Evolutionary conservation across 2,329 filamentous ascomycete genomes (phyloP), one percentile per base, ranked within the genome.

Genomic region (Xylariales sp.): DNA sequence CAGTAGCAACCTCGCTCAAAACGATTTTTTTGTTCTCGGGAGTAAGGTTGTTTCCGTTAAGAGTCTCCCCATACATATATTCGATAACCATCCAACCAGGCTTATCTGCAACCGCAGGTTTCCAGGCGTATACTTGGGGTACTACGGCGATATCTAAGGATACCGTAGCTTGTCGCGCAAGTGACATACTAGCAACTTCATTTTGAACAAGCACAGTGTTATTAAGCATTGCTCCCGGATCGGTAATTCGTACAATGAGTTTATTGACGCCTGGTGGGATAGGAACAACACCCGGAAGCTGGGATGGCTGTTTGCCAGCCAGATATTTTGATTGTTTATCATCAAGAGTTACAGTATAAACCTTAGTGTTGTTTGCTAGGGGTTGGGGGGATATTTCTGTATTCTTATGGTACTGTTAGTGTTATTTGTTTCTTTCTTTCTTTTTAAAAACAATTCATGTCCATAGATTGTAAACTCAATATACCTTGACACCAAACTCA

Each of bases 161-260:
- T 0, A 27, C 16, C 1, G 20, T 16, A 1, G 34, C 24, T 2
- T 19, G 17, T 13, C 34, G 11, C 15, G 18, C 18, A 5, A 37
- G 34, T 6, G 16, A 13, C 24, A 37, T 37, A 8, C n/a, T 15
- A 6, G 34, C 34, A 4, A 37, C 34, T 25, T 37, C 34, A 18
- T 29, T 37, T 18, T 37, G 15, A 5, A 25, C 16, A 4, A 19
- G 11, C 1, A 14, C 16, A 3, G 18, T 17, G 4, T 37, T 13
- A 13, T 37, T 37, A 13, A 29, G 7, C 5, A 19, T 13, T 6
- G 34, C 34, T 10, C 14, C n/a, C 4, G 34, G 34, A 29, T 37
- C 25, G 15, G 24, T 11, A 5, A 37, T 29, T 14, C 34, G 34
- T 5, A 37, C 16, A 6, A 37, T 23, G 4, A 29, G 16, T 17